Conservation (phyloP, 176 grass and related monocot species). For the Alloteropsis semialata region DNA sequence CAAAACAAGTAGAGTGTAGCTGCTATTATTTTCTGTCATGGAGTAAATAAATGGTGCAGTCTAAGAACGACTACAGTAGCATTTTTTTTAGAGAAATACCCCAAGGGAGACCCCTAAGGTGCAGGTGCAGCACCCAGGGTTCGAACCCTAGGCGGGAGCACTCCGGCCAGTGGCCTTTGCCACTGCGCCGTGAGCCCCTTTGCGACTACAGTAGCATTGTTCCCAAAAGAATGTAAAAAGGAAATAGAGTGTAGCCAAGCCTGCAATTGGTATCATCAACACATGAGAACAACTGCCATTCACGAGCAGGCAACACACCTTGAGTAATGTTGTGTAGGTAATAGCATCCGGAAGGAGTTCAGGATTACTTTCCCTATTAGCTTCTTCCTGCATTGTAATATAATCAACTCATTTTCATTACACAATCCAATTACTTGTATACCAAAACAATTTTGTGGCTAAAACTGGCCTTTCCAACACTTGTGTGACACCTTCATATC, state of each 20-base stretch:
- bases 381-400: slow-evolving; percentile 77
- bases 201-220: neutral
- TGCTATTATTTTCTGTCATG: neutral
- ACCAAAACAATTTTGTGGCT: slow-evolving; percentile 46
- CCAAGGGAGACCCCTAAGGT: no score
- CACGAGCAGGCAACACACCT: slow-evolving; percentile 40
- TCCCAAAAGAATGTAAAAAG: neutral
- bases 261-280: neutral
- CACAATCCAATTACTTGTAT: slow-evolving; percentile 7
- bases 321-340: slow-evolving; percentile 91
- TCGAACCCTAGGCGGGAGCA: no score
- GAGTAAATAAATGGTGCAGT: neutral
- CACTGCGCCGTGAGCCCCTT: no score
- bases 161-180: no score
- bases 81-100: no score
- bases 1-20: neutral
- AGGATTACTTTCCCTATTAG: slow-evolving; percentile 46
- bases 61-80: neutral
- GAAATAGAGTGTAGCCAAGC: neutral
- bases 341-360: slow-evolving; percentile 77
- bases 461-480: slow-evolving; percentile 93
- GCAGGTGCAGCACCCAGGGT: no score
- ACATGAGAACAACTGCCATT: neutral
- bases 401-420: slow-evolving; percentile 43
- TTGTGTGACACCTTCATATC: slow-evolving; percentile 99